phyloP scores from a whole-genome alignment of 2,329 filamentous ascomycete genomes.

The Paracamarosporium sp. region DNA sequence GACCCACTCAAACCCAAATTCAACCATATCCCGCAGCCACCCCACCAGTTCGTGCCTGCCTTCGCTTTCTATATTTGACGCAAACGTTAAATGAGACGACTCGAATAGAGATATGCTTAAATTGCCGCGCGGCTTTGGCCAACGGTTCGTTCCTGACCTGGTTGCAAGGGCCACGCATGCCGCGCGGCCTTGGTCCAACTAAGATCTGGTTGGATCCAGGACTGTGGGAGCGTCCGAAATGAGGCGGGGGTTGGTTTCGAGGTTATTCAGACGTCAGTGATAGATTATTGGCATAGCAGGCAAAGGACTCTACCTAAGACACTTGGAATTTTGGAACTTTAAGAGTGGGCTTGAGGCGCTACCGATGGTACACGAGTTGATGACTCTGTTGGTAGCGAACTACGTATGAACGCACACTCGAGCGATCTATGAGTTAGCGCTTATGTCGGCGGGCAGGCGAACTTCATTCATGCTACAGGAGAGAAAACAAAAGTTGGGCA shows the following conservation, averaged over 20 bases:
- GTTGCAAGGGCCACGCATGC: background rate
- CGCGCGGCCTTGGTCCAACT: background rate
- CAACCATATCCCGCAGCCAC: background rate
- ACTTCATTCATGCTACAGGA: no score
- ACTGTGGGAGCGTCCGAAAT: background rate
- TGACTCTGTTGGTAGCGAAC: no score
- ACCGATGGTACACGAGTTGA: no score
- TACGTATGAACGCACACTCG: no score
- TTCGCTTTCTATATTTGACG: background rate
- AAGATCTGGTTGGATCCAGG: background rate
- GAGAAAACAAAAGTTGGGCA: no score
- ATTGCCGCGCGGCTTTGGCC: background rate
- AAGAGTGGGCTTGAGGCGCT: background rate
- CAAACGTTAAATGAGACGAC: background rate
- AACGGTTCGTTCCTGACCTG: background rate
- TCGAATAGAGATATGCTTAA: no score
- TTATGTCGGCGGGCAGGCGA: no score
- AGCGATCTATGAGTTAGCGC: no score
- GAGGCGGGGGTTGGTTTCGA: background rate
- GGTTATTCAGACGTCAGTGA: conserved; percentile 9
- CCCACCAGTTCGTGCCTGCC: background rate
- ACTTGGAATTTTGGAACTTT: background rate
- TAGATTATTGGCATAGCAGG: background rate
- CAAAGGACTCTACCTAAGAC: background rate
- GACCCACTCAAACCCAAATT: background rate